Evolutionary conservation across 768 basidiomycete genomes (phyloP).

Genomic region (Strobilomyces confusus): DNA sequence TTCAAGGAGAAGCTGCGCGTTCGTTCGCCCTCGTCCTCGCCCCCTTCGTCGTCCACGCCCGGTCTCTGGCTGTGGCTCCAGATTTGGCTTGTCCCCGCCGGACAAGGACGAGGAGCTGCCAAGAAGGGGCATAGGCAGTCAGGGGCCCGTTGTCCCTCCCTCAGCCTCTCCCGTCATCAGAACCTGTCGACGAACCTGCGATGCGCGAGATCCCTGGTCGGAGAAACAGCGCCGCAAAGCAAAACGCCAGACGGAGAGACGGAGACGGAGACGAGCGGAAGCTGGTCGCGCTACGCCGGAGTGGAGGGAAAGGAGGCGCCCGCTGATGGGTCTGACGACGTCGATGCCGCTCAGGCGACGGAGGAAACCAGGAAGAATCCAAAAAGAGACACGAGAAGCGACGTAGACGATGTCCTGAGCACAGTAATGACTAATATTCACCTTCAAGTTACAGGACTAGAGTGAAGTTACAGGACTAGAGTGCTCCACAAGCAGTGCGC

Average conservation of each 20-base stretch:
- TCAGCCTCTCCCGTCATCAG: not conserved
- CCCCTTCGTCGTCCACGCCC: constrained; percentile 11
- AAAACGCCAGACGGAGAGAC: constrained; percentile 26
- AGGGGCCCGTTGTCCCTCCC: not conserved
- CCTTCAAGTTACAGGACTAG: not conserved
- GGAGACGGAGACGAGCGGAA: constrained; percentile 15
- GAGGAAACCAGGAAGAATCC: not conserved
- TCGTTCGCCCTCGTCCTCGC: constrained; percentile 38
- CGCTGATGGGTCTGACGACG: not conserved
- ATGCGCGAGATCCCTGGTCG: constrained; percentile 4
- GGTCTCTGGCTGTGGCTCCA: constrained; percentile 1
- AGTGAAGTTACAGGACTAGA: not conserved
- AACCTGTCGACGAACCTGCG: constrained; percentile 2
- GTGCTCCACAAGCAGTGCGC: no score
- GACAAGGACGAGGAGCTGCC: not conserved
- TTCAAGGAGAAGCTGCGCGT: constrained; percentile 77
- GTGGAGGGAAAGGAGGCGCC: constrained; percentile 8
- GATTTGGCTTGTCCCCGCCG: not conserved
- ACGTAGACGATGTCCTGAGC: not conserved
- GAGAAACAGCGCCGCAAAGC: constrained; percentile 34
- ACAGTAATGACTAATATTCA: no score
- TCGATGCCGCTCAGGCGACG: not conserved
- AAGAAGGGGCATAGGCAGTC: constrained; percentile 15
- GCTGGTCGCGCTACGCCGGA: not conserved
- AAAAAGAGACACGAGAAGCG: constrained; percentile 2